Base-by-base conservation (phyloP, 768 basidiomycete genomes). In the Lepiota venenata region DNA sequence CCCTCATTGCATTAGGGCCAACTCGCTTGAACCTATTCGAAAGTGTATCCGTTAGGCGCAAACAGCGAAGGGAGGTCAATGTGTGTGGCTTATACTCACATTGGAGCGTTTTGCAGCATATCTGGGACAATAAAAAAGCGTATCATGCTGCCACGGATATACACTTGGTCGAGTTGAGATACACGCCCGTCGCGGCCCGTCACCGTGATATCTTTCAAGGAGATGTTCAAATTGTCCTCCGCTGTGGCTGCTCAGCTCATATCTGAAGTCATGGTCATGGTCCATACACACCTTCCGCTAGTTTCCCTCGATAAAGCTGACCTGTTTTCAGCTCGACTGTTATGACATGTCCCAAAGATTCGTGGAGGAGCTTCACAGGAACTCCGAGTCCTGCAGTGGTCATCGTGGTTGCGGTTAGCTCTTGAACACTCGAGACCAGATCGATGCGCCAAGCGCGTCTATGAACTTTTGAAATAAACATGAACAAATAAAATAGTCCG, bases 81-180 rank as follows among this genome's bases (percentile, higher is more conserved):
- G 12, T 22, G 15, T 11, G 42, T 16, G 21, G 56, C 38, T 55
- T 40, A 36, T 40, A 58, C 51, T 52, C 66, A 95, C 97, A 99
- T 99, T 16, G 97, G 97, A 12, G 97, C 97, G 69, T 98, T 98
- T 68, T 98, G 91, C 61, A 99, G 77, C 91, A 99, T 98, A 72
- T 98, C 97, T 52, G 97, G 97, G 18, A 99, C 97, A 69, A 98
- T 98, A 75, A 98, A 96, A 78, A 97, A 98, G 60, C 97, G 82
- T 60, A 98, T 79, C 91, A 98, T 97, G 69, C 93, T 95, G 55
- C 97, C 97, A 63, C 97, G 81, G 62, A 99, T 99, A 73, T 99
- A 99, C 29, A 98, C 96, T 71, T 98, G 96, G 75, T 98, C 97
- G 47, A 99, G 80, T 69, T 99, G 97, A 11, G 97, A 97, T 25